Evolutionary conservation across 2,329 filamentous ascomycete genomes (phyloP).

Genomic region (Thyridium curvatum): DNA sequence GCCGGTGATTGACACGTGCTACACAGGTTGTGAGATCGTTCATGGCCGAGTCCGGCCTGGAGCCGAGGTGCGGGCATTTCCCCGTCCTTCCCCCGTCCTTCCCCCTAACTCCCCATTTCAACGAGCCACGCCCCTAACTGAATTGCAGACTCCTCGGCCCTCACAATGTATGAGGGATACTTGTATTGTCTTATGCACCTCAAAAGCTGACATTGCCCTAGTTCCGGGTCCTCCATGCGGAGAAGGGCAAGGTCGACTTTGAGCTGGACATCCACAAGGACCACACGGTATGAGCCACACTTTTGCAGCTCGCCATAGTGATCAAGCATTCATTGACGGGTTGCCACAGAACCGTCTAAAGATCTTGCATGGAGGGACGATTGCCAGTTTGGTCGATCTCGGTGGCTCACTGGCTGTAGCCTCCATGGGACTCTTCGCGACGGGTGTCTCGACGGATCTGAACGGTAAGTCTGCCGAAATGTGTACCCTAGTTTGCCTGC

Average conservation of each 20-base stretch:
- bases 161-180: conserved; percentile 13
- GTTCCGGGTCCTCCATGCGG: conserved; percentile 61
- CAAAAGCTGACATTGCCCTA: conserved; percentile 20
- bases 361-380: conserved; percentile 72
- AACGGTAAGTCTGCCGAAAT: conserved; percentile 43
- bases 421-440: conserved; percentile 55
- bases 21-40: conserved; percentile 78
- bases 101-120: too few relatives aligned
- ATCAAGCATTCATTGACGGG: background rate
- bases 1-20: background rate
- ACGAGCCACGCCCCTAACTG: background rate
- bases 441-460: conserved; percentile 59
- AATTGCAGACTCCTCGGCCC: conserved; percentile 30
- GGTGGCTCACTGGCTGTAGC: conserved; percentile 61
- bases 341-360: conserved; percentile 64
- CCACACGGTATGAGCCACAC: conserved; percentile 55
- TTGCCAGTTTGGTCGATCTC: conserved; percentile 68
- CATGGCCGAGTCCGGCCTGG: conserved; percentile 76
- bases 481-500: too few relatives aligned
- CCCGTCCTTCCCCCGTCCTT: too few relatives aligned
- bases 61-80: conserved; percentile 76
- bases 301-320: background rate
- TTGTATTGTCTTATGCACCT: too few relatives aligned
- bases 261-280: conserved; percentile 69
- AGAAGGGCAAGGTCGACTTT: conserved; percentile 65